phyloP scores from a whole-genome alignment of 169 alveolate species.

The Perkinsus marinus region DNA sequence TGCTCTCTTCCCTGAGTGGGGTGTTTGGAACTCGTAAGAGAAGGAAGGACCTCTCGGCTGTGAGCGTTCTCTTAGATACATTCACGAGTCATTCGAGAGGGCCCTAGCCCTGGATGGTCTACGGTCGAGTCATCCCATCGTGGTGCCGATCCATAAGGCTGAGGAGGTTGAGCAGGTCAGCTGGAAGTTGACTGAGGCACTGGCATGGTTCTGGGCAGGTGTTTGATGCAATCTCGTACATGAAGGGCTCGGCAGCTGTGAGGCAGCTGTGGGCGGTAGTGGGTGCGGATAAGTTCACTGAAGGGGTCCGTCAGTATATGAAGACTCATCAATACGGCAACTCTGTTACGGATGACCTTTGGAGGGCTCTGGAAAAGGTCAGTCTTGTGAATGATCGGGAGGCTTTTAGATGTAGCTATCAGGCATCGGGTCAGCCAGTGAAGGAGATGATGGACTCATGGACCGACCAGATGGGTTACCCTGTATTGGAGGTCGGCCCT shows the following conservation, averaged over 20 bases:
- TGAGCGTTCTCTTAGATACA: not conserved
- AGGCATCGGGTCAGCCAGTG: slow-evolving; percentile 13
- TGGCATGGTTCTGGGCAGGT: slow-evolving; percentile 11
- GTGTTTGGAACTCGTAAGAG: slow-evolving; percentile 1
- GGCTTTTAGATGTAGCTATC: not conserved
- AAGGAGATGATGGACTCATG: slow-evolving; percentile 21
- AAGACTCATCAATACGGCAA: slow-evolving; percentile 11
- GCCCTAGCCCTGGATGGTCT: slow-evolving; percentile 20
- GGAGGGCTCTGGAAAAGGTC: slow-evolving; percentile 18
- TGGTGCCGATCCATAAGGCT: slow-evolving; percentile 20
- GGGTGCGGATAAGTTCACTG: slow-evolving; percentile 29
- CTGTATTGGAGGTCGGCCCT: not conserved
- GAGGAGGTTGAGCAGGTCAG: slow-evolving; percentile 23
- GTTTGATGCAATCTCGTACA: slow-evolving; percentile 61
- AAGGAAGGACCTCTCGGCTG: not conserved
- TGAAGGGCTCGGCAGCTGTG: slow-evolving; percentile 59
- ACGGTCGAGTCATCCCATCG: slow-evolving; percentile 24
- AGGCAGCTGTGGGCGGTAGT: slow-evolving; percentile 47
- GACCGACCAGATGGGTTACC: slow-evolving; percentile 25
- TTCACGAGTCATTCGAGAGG: not conserved
- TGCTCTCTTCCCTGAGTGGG: slow-evolving; percentile 11
- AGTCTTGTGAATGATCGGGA: slow-evolving; percentile 6
- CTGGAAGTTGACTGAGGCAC: slow-evolving; percentile 41
- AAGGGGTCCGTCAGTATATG: slow-evolving; percentile 14
- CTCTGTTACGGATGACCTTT: slow-evolving; percentile 11